A percentile compares a stretch with the other conserved stretches of the same genome.
These are phyloP conservation scores for Mimosa bimucronata DNA, from an alignment of 306 rosid species.

Conservation along the genomic window DNA sequence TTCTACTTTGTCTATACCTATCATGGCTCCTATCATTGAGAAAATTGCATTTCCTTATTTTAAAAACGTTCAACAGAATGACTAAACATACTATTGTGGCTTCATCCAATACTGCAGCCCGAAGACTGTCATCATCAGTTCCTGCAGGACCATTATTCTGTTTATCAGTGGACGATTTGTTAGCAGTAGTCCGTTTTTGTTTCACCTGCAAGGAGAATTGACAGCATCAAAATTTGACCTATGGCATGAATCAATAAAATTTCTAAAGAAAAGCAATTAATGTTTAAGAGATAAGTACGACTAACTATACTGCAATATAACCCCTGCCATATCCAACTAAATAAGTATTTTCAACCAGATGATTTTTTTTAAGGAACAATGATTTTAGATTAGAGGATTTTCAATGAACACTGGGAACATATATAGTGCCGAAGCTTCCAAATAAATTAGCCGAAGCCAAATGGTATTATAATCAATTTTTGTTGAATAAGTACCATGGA, in stretches of 20 bases:
- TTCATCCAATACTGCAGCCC: constrained; percentile 82
- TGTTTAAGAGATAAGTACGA: constrained; percentile 6
- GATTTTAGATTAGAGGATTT: constrained; percentile 4
- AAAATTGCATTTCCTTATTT: constrained; percentile 28
- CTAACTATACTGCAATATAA: constrained; percentile 22
- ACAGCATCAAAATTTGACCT: constrained; percentile 22
- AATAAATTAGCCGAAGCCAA: no score
- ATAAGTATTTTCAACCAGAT: constrained; percentile 7
- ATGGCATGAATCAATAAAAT: neutral
- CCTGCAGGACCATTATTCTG: constrained; percentile 66
- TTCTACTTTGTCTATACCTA: neutral
- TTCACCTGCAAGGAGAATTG: constrained; percentile 62
- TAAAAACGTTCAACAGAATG: constrained; percentile 20
- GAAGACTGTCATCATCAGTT: constrained; percentile 63
- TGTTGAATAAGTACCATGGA: constrained; percentile 15
- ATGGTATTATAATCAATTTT: constrained; percentile 28
- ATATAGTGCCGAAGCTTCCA: constrained; percentile 19
- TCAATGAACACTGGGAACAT: constrained; percentile 15
- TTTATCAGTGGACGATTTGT: constrained; percentile 60
- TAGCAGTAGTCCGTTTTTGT: constrained; percentile 49
- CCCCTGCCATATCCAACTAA: constrained; percentile 24
- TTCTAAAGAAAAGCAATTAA: constrained; percentile 1
- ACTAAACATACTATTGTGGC: constrained; percentile 74
- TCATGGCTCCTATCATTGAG: constrained; percentile 14
- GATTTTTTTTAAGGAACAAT: constrained; percentile 17